Base-by-base conservation (phyloP, 2,329 filamentous ascomycete genomes). In the Plenodomus tracheiphilus region DNA sequence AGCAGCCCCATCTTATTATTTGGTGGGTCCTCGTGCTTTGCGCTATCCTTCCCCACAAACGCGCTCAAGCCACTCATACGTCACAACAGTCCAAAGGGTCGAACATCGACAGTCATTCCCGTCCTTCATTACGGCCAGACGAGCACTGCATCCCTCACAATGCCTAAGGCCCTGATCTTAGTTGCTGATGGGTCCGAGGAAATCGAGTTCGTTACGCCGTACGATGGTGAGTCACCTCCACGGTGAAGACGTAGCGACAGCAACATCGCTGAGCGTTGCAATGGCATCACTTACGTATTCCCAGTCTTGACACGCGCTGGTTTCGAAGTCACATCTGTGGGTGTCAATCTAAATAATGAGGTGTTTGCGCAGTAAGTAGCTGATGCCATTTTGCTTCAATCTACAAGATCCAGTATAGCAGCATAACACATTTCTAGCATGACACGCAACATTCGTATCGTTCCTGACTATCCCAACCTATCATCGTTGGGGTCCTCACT, bases 131-230 rank as follows among this genome's bases (percentile, higher is more conserved):
- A n/a, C 20, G 4, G 4, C 28, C 7, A 32, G 28, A 32, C 28
- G 4, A 15, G 4, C 28, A 4, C 15, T 32, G 11, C 22, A 39
- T 20, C 20, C 16, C 3, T 3, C 21, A 58, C 16, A 6, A 71
- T 68, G 68, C 68, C 66, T 4, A 68, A 65, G 56, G 71, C 70
- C 16, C 53, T 74, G 13, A 64, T 75, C 3, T 58, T 74, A 8
- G 56, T 74, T 13, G 70, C 72, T 3, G 70, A 74, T 56, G 72
- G 72, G 34, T 65, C 64, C 0, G 72, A 75, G 53, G 72, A 74
- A 54, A 74, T 74, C 46, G 72, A 74, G 45, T 74, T 73, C 41
- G 69, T 74, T 7, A 74, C 70, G 4, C 64, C 70, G 2, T 73
- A 74, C 39, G 72, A 75, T 61, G 70, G 68, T 73, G 58, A 19